A percentile compares a stretch with the other conserved stretches of the same genome.
These are phyloP conservation scores for Phytophthora quininea DNA, from an alignment of 352 stramenopile genomes.

Conservation along the genomic window DNA sequence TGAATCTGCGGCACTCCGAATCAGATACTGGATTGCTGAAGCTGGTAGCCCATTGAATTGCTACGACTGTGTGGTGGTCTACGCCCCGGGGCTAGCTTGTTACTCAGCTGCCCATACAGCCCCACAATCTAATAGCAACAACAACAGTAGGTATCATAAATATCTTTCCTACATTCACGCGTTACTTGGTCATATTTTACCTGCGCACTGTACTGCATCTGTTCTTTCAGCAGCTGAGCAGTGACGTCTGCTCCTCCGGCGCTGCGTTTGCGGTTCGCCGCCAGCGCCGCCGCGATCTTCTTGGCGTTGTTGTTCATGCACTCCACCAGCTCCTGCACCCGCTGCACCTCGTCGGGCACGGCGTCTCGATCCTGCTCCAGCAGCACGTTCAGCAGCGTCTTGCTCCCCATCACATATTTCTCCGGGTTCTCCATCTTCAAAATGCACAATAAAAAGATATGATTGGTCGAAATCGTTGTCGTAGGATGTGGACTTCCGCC, in stretches of 20 bases:
- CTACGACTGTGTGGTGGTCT: slow-evolving; percentile 4
- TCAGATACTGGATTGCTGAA: too few relatives aligned
- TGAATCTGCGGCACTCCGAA: too few relatives aligned
- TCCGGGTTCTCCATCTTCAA: background rate
- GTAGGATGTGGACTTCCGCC: too few relatives aligned
- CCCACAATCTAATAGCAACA: slow-evolving; percentile 37
- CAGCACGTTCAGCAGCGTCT: slow-evolving; percentile 45
- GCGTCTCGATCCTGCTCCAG: slow-evolving; percentile 9
- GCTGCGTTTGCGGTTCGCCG: slow-evolving; percentile 40
- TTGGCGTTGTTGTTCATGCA: slow-evolving; percentile 74
- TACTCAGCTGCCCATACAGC: slow-evolving; percentile 45
- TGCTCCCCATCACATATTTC: slow-evolving; percentile 38
- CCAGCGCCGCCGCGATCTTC: slow-evolving; percentile 64
- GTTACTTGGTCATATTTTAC: slow-evolving; percentile 11
- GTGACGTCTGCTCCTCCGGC: slow-evolving; percentile 36
- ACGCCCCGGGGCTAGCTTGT: slow-evolving; percentile 19
- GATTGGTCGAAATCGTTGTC: too few relatives aligned
- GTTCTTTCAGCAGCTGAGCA: slow-evolving; percentile 63
- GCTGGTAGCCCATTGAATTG: background rate
- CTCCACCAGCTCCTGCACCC: slow-evolving; percentile 71
- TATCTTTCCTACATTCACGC: background rate
- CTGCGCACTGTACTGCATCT: slow-evolving; percentile 53
- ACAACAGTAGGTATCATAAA: slow-evolving; percentile 1
- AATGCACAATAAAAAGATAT: too few relatives aligned
- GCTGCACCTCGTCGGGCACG: slow-evolving; percentile 54